A percentile compares a stretch with the other conserved stretches of the same genome.
phyloP scores from a whole-genome alignment of 2,329 filamentous ascomycete species.

The Ambrosiella cleistominuta region DNA sequence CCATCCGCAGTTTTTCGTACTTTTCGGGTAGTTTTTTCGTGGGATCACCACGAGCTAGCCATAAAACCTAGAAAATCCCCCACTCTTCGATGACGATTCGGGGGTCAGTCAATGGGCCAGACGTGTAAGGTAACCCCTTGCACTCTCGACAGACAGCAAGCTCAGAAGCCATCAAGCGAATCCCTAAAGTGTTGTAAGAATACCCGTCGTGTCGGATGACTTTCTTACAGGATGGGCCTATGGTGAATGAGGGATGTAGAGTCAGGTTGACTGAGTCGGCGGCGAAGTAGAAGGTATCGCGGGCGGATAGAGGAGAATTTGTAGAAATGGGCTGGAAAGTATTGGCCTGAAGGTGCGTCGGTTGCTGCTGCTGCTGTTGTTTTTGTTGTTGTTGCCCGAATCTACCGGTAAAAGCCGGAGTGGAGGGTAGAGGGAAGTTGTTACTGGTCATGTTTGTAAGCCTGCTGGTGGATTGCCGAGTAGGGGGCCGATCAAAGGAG shows the following conservation, averaged over 20 bases:
- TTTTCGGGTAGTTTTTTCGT: slow-evolving; percentile 13
- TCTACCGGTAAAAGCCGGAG: background rate
- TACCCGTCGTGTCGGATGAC: slow-evolving; percentile 1
- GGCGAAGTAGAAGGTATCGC: background rate
- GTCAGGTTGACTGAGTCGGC: background rate
- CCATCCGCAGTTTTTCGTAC: slow-evolving; percentile 18
- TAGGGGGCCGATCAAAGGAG: background rate
- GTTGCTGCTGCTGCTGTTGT: background rate
- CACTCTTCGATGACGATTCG: slow-evolving; percentile 20
- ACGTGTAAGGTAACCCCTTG: slow-evolving; percentile 20
- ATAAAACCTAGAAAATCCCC: slow-evolving; percentile 18
- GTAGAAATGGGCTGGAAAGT: background rate
- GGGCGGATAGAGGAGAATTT: background rate
- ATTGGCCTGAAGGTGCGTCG: background rate
- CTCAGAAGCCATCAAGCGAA: slow-evolving; percentile 19
- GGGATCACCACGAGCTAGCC: slow-evolving; percentile 15
- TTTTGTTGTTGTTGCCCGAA: background rate
- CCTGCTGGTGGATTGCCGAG: background rate
- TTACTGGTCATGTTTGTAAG: background rate
- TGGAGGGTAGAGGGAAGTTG: background rate
- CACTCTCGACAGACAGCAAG: slow-evolving; percentile 20
- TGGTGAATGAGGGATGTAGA: background rate
- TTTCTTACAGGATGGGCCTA: background rate
- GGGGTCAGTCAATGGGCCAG: slow-evolving; percentile 16
- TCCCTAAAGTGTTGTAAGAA: slow-evolving; percentile 13